phyloP scores from a whole-genome alignment of 2,329 filamentous ascomycete species.

The Colletotrichum truncatum region DNA sequence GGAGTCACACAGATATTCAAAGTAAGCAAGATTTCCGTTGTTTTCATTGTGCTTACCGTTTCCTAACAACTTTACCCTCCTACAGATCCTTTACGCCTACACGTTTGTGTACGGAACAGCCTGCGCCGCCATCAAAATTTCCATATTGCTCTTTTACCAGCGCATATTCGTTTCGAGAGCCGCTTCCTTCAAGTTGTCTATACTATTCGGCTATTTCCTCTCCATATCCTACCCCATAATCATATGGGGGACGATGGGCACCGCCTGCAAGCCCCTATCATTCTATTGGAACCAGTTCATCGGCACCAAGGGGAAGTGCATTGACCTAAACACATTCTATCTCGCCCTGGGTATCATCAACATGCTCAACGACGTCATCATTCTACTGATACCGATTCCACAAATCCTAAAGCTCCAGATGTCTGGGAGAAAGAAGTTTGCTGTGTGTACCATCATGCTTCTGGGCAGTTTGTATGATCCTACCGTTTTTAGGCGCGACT shows the following conservation, averaged over 20 bases:
- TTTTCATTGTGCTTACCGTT: no score
- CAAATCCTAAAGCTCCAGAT: slow-evolving; percentile 28
- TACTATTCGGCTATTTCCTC: slow-evolving; percentile 14
- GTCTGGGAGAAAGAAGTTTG: slow-evolving; percentile 17
- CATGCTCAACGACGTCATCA: slow-evolving; percentile 27
- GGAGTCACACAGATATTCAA: background rate
- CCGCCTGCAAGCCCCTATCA: slow-evolving; percentile 14
- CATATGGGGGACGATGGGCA: slow-evolving; percentile 26
- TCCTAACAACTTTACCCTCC: background rate
- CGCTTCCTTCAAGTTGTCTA: background rate
- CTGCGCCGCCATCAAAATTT: slow-evolving; percentile 30
- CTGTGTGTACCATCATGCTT: slow-evolving; percentile 24
- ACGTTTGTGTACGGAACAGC: slow-evolving; percentile 29
- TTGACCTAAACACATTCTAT: slow-evolving; percentile 17
- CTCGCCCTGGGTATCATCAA: slow-evolving; percentile 24
- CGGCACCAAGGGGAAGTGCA: slow-evolving; percentile 6
- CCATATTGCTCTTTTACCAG: slow-evolving; percentile 30
- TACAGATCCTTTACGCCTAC: slow-evolving; percentile 26
- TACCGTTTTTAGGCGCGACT: background rate
- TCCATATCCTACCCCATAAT: slow-evolving; percentile 16
- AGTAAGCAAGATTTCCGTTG: background rate
- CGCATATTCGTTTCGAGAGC: slow-evolving; percentile 17
- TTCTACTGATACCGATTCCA: slow-evolving; percentile 24
- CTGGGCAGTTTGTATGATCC: slow-evolving; percentile 24
- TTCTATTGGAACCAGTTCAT: slow-evolving; percentile 31